Evolutionary conservation across 129 eudicot genomes (phyloP).

Genomic region (Saposhnikovia divaricata): DNA sequence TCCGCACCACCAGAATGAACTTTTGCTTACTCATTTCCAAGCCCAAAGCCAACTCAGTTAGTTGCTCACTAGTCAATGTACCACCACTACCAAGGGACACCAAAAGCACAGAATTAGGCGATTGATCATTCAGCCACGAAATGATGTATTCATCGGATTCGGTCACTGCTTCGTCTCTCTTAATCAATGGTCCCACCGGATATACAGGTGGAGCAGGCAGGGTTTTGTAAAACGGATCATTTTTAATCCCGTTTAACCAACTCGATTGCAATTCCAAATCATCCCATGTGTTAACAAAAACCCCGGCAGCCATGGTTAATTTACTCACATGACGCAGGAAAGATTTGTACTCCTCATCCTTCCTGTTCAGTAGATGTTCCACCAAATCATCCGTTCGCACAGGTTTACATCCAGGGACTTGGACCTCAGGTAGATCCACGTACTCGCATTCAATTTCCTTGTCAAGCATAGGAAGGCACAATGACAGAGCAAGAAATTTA

Average conservation of each 20-base stretch:
- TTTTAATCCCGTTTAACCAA: background rate
- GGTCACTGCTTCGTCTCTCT: background rate
- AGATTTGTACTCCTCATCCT: slow-evolving; percentile 33
- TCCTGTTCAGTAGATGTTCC: slow-evolving; percentile 25
- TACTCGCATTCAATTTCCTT: slow-evolving; percentile 34
- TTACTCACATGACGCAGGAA: slow-evolving; percentile 23
- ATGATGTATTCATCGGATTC: slow-evolving; percentile 39
- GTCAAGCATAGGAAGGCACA: slow-evolving; percentile 35
- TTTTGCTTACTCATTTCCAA: background rate
- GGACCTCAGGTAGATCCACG: slow-evolving; percentile 26
- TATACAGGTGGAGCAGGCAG: background rate
- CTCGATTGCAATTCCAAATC: background rate
- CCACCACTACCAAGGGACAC: slow-evolving; percentile 9
- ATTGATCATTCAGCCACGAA: slow-evolving; percentile 32
- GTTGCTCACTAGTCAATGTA: slow-evolving; percentile 2
- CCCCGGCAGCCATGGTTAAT: slow-evolving; percentile 9
- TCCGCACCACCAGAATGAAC: background rate
- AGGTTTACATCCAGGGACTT: slow-evolving; percentile 38
- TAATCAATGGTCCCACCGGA: background rate
- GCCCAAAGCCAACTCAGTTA: background rate
- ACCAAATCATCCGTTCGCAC: slow-evolving; percentile 24
- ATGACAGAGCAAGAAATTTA: background rate
- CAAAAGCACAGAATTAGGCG: slow-evolving; percentile 15
- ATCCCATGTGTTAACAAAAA: background rate
- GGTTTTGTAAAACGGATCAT: background rate